Base-by-base conservation (phyloP, 164 flowering plant genomes). In the Chloranthus sessilifolius region DNA sequence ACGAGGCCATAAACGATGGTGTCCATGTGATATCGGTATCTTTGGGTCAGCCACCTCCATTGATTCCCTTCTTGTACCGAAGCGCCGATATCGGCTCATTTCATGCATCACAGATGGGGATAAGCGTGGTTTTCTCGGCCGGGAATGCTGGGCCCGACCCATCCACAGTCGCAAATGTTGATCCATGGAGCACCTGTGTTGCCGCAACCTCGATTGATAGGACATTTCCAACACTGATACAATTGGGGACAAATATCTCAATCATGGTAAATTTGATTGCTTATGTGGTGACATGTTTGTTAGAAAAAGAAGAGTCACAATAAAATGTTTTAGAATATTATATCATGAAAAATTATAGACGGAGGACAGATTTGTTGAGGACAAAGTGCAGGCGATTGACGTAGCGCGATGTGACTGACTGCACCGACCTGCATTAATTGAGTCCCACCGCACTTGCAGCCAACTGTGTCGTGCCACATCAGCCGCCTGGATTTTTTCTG, bases 201-300 rank as follows among this genome's bases (percentile, higher is more conserved):
- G 89, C 80, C 22, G 89, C 87, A 31, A 67, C 88, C 0, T 36
- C 80, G 1, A 61, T 80, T 15, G 95, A 85, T 48, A 69, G 95
- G 7, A 48, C 63, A 1, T 85, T 80, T 54, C 80, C 81, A 0
- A 72, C 86, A 7, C 43, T 48, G 38, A 62, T 85, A 16, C 2
- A 62, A 1, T 12, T 78, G 21, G 68, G 73, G 20, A 61, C 50
- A 2, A 61, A 54, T 34, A 21, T 68, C 35, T 41, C 66, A 10
- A 17, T 83, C 55, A 43, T 35, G 78, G 91, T 83, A 67, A 34
- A 28, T 30, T 45, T 16, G n/a, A n/a, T n/a, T n/a, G n/a, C n/a
- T n/a, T n/a, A n/a, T n/a, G n/a, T n/a, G n/a, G n/a, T n/a, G n/a
- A n/a, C n/a, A n/a, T n/a, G n/a, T n/a, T n/a, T n/a, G n/a, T n/a